phyloP scores from a whole-genome alignment of 176 grass and related monocot genomes.

The Elymus sibiricus region DNA sequence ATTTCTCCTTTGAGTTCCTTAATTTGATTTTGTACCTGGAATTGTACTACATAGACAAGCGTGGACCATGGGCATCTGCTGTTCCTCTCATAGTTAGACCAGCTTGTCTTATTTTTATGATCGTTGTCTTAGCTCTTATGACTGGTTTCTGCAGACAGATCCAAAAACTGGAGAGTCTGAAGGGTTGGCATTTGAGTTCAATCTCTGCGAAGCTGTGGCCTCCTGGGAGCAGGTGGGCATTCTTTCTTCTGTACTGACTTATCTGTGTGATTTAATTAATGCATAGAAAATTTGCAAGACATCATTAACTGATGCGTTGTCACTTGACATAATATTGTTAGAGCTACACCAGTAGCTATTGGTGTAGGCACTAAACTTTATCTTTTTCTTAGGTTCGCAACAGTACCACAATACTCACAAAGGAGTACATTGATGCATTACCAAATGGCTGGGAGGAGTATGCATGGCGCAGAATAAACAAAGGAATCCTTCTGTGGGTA shows the following conservation, averaged over 20 bases:
- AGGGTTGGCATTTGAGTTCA: slow-evolving; percentile 87
- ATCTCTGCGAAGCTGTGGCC: slow-evolving; percentile 83
- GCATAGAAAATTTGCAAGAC: neutral
- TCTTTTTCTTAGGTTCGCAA: slow-evolving; percentile 70
- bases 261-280: neutral
- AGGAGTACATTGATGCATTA: slow-evolving; percentile 91
- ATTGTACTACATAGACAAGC: neutral
- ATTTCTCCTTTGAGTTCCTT: neutral
- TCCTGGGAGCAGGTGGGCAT: slow-evolving; percentile 85
- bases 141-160: slow-evolving; percentile 54
- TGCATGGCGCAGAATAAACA: slow-evolving; percentile 96
- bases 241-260: slow-evolving; percentile 10
- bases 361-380: neutral
- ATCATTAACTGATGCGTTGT: neutral
- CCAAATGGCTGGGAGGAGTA: slow-evolving; percentile 97
- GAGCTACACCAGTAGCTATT: neutral
- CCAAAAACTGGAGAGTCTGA: slow-evolving; percentile 73
- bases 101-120: slow-evolving; percentile 4
- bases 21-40: neutral
- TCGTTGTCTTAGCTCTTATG: neutral
- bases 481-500: slow-evolving; percentile 89
- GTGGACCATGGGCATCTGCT: neutral
- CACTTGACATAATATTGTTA: neutral
- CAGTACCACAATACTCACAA: slow-evolving; percentile 92
- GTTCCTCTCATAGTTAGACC: neutral